These are phyloP conservation scores for Rhizopus delemar DNA, from an alignment of 371 early-diverging fungal species.

Conservation along the genomic window DNA sequence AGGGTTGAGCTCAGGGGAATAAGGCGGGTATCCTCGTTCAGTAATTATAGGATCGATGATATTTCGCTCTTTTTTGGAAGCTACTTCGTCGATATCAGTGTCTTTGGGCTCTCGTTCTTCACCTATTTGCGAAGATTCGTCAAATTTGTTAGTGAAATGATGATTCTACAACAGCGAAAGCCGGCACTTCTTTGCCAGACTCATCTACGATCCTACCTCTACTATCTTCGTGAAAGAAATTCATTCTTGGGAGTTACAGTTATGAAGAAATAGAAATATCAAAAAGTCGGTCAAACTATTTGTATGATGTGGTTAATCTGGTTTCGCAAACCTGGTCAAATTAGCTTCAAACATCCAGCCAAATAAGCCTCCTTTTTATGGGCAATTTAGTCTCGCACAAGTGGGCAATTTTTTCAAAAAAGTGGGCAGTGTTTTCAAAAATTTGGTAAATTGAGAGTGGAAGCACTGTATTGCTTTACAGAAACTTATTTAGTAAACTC, in stretches of 20 bases:
- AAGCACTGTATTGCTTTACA: too few species aligned
- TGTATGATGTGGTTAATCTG: too few species aligned
- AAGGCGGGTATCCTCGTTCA: slow-evolving; percentile 5
- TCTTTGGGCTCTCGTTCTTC: slow-evolving; percentile 19
- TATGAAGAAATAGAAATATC: background rate
- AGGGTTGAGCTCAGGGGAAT: slow-evolving; percentile 8
- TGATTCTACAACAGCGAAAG: slow-evolving; percentile 17
- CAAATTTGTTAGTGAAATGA: slow-evolving; percentile 19
- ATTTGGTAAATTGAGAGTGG: too few species aligned
- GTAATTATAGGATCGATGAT: slow-evolving; percentile 6
- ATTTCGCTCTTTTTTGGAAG: slow-evolving; percentile 17
- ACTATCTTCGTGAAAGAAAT: slow-evolving; percentile 21
- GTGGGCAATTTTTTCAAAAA: too few species aligned
- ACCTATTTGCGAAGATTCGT: slow-evolving; percentile 16
- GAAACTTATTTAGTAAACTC: too few species aligned
- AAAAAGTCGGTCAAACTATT: too few species aligned
- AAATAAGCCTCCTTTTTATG: too few species aligned
- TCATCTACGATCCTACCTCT: slow-evolving; percentile 18
- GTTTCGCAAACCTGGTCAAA: too few species aligned
- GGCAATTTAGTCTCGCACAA: too few species aligned
- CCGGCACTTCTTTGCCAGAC: too few species aligned
- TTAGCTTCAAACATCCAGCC: too few species aligned
- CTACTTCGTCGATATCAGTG: slow-evolving; percentile 20
- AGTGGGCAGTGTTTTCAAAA: too few species aligned
- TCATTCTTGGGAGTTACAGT: slow-evolving; percentile 10